Evolutionary conservation across 176 grass and related monocot species (phyloP).

Genomic region (Carex littledalei): DNA sequence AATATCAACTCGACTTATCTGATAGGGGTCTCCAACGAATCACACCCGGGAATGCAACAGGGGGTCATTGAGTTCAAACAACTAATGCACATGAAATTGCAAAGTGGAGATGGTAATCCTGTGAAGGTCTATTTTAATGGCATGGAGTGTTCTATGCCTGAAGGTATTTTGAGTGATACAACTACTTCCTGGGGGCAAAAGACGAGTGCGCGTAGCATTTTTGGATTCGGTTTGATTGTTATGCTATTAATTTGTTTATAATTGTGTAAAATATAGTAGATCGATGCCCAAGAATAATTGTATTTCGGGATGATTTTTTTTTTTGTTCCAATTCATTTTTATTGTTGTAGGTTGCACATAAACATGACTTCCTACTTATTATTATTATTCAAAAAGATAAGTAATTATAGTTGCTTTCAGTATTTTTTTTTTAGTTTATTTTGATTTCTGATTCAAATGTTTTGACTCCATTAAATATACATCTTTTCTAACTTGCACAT

Average conservation of each 20-base stretch:
- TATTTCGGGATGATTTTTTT: background rate
- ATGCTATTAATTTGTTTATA: background rate
- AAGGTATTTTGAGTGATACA: slow-evolving; percentile 33
- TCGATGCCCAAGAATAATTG: background rate
- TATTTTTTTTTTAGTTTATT: background rate
- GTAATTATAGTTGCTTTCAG: background rate
- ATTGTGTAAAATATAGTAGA: background rate
- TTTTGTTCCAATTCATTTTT: background rate
- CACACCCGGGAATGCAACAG: slow-evolving; percentile 58
- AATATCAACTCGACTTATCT: slow-evolving; percentile 32
- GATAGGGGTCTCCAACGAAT: slow-evolving; percentile 38
- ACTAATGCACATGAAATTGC: slow-evolving; percentile 27
- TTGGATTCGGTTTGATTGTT: background rate
- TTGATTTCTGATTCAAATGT: background rate
- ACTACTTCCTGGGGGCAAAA: background rate
- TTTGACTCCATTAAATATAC: background rate
- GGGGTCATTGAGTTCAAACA: slow-evolving; percentile 59
- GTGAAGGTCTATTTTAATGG: slow-evolving; percentile 75
- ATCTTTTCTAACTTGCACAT: background rate
- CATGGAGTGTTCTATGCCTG: slow-evolving; percentile 68
- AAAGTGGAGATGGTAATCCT: slow-evolving; percentile 55
- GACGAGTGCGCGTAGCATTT: background rate
- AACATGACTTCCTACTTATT: background rate
- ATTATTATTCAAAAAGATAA: background rate
- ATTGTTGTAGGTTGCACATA: background rate